Percentiles rank a stretch among this genome's conserved stretches.
These are phyloP conservation scores for Metschnikowia henanensis DNA, from an alignment of 805 yeast genomes.

Conservation along the genomic window DNA sequence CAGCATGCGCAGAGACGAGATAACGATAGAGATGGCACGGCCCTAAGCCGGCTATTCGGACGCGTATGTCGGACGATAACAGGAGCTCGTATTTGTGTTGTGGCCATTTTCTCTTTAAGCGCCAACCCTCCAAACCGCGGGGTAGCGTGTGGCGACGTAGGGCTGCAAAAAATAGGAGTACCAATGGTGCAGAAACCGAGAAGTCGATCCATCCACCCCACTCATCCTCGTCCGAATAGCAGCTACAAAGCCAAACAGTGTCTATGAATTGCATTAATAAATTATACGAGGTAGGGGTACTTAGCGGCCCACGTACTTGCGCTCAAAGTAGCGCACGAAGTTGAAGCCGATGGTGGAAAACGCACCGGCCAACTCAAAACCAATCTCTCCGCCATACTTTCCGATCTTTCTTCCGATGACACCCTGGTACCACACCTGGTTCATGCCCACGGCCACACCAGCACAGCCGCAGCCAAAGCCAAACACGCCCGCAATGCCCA, in stretches of 20 bases:
- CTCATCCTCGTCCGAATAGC: too few relatives aligned
- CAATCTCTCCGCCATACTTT: conserved; percentile 77
- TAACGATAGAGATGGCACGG: not conserved
- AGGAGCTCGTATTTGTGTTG: not conserved
- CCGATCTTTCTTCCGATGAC: conserved; percentile 65
- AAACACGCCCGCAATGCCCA: conserved; percentile 74
- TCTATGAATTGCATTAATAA: not conserved
- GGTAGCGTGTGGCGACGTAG: too few relatives aligned
- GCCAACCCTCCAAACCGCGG: too few relatives aligned
- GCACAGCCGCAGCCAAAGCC: conserved; percentile 84
- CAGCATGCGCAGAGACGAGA: not conserved
- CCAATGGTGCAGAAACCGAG: too few relatives aligned
- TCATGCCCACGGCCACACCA: conserved; percentile 87
- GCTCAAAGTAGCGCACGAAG: conserved; percentile 61
- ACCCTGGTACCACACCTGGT: conserved; percentile 82
- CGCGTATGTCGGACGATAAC: not conserved
- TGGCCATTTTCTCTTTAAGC: too few relatives aligned
- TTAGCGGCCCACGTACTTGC: conserved; percentile 59
- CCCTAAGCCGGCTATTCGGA: too few relatives aligned
- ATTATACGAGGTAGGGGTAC: not conserved
- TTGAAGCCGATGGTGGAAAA: conserved; percentile 67
- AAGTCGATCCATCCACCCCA: too few relatives aligned
- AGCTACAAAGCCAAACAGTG: too few relatives aligned
- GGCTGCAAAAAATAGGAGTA: too few relatives aligned
- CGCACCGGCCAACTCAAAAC: conserved; percentile 72